Evolutionary conservation across 2,329 filamentous ascomycete species (phyloP).

Genomic region (Sporothrix globosa): DNA sequence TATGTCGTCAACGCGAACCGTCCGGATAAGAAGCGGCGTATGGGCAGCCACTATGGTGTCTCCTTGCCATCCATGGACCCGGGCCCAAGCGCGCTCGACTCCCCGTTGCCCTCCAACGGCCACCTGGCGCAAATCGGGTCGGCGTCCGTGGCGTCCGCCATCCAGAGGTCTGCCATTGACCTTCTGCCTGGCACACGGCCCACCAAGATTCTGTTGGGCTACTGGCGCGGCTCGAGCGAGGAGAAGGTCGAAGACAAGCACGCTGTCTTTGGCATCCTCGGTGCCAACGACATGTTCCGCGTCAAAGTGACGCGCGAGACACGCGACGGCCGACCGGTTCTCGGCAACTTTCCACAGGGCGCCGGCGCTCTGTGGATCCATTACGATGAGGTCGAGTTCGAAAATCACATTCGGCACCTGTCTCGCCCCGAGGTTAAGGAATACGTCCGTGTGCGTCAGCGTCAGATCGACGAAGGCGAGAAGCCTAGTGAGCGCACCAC

Average conservation of each 20-base stretch:
- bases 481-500: constrained; percentile 49
- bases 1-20: constrained; percentile 42
- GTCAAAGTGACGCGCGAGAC: constrained; percentile 65
- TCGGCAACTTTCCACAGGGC: constrained; percentile 63
- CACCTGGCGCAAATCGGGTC: constrained; percentile 25
- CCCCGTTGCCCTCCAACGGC: constrained; percentile 1
- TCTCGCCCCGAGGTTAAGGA: constrained; percentile 63
- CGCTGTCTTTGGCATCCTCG: constrained; percentile 65
- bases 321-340: constrained; percentile 60
- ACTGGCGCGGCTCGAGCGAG: constrained; percentile 61
- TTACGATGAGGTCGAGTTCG: constrained; percentile 64
- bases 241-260: constrained; percentile 56
- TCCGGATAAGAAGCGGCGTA: constrained; percentile 53
- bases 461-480: constrained; percentile 60
- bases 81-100: not conserved
- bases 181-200: constrained; percentile 58
- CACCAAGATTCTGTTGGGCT: constrained; percentile 61
- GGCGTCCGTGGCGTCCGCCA: constrained; percentile 34
- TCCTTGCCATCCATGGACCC: constrained; percentile 22
- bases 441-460: constrained; percentile 64
- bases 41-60: constrained; percentile 35
- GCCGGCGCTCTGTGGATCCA: constrained; percentile 65
- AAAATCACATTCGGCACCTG: constrained; percentile 57
- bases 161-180: constrained; percentile 42
- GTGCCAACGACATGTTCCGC: constrained; percentile 66